phyloP scores from a whole-genome alignment of 2,329 filamentous ascomycete species.

The Microcyclosporella mali region DNA sequence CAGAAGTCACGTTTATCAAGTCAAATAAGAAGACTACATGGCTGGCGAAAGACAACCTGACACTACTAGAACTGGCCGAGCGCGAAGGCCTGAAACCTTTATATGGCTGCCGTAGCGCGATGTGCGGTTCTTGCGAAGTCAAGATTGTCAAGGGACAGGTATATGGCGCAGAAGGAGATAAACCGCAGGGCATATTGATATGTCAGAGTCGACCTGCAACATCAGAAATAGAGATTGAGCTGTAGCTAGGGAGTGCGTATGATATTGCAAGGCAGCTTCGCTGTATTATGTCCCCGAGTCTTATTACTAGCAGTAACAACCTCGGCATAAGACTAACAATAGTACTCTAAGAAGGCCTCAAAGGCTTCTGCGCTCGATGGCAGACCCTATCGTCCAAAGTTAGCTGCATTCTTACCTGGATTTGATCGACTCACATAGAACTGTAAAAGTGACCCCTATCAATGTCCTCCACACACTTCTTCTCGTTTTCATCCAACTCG shows the following conservation, averaged over 20 bases:
- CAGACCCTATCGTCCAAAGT: constrained; percentile 1
- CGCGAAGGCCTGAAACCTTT: constrained; percentile 19
- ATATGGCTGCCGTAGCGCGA: constrained; percentile 22
- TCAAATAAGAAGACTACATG: constrained; percentile 18
- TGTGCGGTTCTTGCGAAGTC: constrained; percentile 17
- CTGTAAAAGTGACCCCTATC: constrained; percentile 21
- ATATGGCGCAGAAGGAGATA: constrained; percentile 21
- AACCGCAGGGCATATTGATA: constrained; percentile 19
- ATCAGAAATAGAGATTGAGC: constrained; percentile 21
- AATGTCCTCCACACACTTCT: constrained; percentile 33
- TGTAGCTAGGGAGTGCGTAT: constrained; percentile 9
- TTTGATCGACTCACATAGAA: constrained; percentile 12
- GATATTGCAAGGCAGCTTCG: no score
- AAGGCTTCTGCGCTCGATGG: constrained; percentile 3
- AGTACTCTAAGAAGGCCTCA: no score
- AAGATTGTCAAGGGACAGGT: constrained; percentile 21
- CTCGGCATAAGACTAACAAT: no score
- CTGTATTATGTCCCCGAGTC: no score
- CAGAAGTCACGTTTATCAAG: constrained; percentile 17
- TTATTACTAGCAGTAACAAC: no score
- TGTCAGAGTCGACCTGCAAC: constrained; percentile 23
- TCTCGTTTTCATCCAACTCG: constrained; percentile 39
- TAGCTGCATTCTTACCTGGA: background rate
- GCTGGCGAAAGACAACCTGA: constrained; percentile 17
- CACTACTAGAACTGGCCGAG: constrained; percentile 22